Evolutionary conservation across 345 rosid species (phyloP).

Genomic region (Gossypium anomalum): DNA sequence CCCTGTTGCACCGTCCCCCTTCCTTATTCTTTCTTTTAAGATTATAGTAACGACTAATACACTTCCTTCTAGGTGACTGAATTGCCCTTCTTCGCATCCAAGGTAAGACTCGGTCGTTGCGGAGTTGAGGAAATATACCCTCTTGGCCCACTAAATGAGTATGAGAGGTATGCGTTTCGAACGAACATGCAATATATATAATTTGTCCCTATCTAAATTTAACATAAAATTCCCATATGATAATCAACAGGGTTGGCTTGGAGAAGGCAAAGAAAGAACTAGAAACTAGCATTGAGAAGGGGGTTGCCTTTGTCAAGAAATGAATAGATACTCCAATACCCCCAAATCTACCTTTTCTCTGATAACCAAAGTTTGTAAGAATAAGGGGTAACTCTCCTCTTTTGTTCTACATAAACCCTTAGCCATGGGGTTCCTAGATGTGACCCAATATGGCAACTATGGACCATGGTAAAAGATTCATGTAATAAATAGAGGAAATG

Average conservation of each 20-base stretch:
- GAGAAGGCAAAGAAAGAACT: conserved; percentile 92
- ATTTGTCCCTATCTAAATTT: not conserved
- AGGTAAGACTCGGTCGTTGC: conserved; percentile 68
- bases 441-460: not conserved
- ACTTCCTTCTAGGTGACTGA: conserved; percentile 64
- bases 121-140: conserved; percentile 77
- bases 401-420: not conserved
- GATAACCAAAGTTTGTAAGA: conserved; percentile 2
- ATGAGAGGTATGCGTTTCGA: conserved; percentile 54
- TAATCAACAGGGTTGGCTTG: conserved; percentile 48
- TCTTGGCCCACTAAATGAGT: conserved; percentile 77
- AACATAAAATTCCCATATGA: not conserved
- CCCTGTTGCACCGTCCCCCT: not conserved
- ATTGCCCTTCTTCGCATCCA: conserved; percentile 90
- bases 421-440: not conserved
- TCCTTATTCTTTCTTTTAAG: not conserved
- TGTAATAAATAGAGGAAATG: conserved; percentile 12
- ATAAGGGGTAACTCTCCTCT: conserved; percentile 12
- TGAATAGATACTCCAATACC: conserved; percentile 19
- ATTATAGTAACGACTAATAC: not conserved
- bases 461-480: not conserved
- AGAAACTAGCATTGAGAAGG: conserved; percentile 73
- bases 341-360: no score
- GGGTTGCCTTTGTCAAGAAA: conserved; percentile 60
- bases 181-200: not conserved